Evolutionary conservation across 2,329 filamentous ascomycete genomes (phyloP).

Genomic region (Davidsoniella australis): DNA sequence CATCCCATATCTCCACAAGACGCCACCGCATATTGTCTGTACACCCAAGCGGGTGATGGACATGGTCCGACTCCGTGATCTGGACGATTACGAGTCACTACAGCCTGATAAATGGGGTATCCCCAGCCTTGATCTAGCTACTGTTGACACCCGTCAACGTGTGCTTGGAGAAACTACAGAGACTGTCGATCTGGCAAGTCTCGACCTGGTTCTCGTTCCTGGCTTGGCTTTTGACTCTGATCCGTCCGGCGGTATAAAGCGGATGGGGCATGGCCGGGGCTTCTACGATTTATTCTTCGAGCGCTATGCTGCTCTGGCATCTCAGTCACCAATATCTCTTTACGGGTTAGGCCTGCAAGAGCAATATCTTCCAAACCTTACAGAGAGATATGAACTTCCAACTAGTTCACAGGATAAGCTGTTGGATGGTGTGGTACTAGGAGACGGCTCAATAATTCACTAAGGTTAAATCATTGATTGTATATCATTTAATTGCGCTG

Average conservation of each 20-base stretch:
- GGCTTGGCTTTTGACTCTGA: slow-evolving; percentile 77
- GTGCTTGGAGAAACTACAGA: slow-evolving; percentile 49
- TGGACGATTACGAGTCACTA: slow-evolving; percentile 63
- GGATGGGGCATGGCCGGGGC: slow-evolving; percentile 85
- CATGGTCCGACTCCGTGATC: slow-evolving; percentile 64
- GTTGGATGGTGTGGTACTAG: slow-evolving; percentile 6
- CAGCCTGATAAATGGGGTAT: slow-evolving; percentile 81
- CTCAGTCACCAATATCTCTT: slow-evolving; percentile 25
- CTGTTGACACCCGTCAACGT: slow-evolving; percentile 49
- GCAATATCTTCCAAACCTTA: slow-evolving; percentile 49
- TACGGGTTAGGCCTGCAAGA: slow-evolving; percentile 73
- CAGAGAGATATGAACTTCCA: background rate
- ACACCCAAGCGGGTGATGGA: slow-evolving; percentile 66
- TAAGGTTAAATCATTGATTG: background rate
- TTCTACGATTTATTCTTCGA: slow-evolving; percentile 93
- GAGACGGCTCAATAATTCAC: slow-evolving; percentile 8
- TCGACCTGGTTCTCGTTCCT: slow-evolving; percentile 83
- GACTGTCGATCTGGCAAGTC: slow-evolving; percentile 27
- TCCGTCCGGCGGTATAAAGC: slow-evolving; percentile 38
- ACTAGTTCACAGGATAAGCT: slow-evolving; percentile 6
- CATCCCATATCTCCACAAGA: slow-evolving; percentile 71
- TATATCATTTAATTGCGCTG: background rate
- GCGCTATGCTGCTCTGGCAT: slow-evolving; percentile 38
- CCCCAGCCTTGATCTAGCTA: slow-evolving; percentile 56
- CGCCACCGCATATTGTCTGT: slow-evolving; percentile 26